Evolutionary conservation across 2,329 filamentous ascomycete species (phyloP), one percentile per base, ranked within the genome.

Genomic region (Botrytis cinerea): DNA sequence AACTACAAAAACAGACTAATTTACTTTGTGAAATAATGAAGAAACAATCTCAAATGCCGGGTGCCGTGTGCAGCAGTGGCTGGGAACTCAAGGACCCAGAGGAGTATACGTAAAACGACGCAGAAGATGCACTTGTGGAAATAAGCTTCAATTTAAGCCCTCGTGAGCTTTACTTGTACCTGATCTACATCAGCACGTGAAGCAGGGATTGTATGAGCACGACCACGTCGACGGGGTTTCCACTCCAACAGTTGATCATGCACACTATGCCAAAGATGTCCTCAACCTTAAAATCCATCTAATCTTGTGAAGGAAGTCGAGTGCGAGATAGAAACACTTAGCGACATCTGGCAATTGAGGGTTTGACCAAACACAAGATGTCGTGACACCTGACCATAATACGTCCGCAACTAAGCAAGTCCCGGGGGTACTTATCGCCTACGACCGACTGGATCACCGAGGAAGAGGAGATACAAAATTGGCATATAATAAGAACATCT

Each of bases 121-220:
- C 61, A 63, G n/a, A 63, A 63, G 43, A 64, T 35, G n/a, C 25
- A 68, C 10, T 68, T 54, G 54, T 68, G 48, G 40, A 43, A 57
- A 57, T 59, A 69, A 69, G 48, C 66, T 69, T 59, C n/a, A 32
- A 57, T 43, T 57, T 57, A 45, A 59, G 18, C 46, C 35, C 46
- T 40, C 51, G 25, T 43, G 28, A 28, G n/a, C 22, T 57, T 43
- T 45, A 54, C n/a, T 45, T 20, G 66, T 57, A 43, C 48, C 35
- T 43, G 46, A 57, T 43, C 51, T 54, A 68, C 46, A 54, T 28
- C 40, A 22, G 64, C 35, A 68, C 12, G 40, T 57, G n/a, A 16
- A 43, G 18, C 66, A 68, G 25, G 35, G 48, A 32, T 32, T 43
- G 8, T 54, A 25, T 69, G 54, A 45, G 16, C 35, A 43, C n/a